Conservation (phyloP, 2,329 filamentous ascomycete genomes). For the Mycogone perniciosa region DNA sequence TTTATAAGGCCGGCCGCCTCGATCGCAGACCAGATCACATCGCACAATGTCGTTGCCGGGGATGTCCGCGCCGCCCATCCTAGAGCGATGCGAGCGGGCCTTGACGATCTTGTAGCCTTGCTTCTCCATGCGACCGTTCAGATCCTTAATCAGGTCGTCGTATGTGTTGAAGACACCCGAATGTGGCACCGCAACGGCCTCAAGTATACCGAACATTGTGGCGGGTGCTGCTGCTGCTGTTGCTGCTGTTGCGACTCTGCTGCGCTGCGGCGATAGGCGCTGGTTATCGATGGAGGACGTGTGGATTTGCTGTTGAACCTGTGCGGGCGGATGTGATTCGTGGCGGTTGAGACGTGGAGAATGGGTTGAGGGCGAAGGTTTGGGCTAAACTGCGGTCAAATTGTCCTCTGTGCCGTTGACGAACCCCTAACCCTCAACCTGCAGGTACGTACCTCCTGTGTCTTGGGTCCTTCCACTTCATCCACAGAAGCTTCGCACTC, state of each 20-base stretch:
- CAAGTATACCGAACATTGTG: constrained; percentile 37
- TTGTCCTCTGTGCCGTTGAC: background rate
- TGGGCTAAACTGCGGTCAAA: constrained; percentile 18
- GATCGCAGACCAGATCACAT: constrained; percentile 40
- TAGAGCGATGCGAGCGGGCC: constrained; percentile 36
- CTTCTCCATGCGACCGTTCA: constrained; percentile 36
- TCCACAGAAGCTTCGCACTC: no score
- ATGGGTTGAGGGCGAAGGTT: constrained; percentile 10
- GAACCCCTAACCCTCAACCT: background rate
- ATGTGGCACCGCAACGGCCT: constrained; percentile 32
- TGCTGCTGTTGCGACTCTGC: background rate
- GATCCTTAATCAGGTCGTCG: constrained; percentile 35
- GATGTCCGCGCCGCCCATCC: constrained; percentile 34
- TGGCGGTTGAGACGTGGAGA: constrained; percentile 12
- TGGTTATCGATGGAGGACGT: constrained; percentile 10
- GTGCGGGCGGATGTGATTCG: constrained; percentile 15
- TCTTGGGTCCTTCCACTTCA: no score
- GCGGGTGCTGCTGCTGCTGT: background rate
- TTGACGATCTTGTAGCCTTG: constrained; percentile 43
- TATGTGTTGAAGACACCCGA: constrained; percentile 33
- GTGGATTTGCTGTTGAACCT: constrained; percentile 16
- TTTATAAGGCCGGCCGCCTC: constrained; percentile 38
- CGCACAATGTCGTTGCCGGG: constrained; percentile 38
- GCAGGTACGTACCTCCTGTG: no score
- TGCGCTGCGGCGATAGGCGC: constrained; percentile 6